Conservation (phyloP, 108 stramenopile genomes). For the Pseudonitzschia delicatissima region DNA sequence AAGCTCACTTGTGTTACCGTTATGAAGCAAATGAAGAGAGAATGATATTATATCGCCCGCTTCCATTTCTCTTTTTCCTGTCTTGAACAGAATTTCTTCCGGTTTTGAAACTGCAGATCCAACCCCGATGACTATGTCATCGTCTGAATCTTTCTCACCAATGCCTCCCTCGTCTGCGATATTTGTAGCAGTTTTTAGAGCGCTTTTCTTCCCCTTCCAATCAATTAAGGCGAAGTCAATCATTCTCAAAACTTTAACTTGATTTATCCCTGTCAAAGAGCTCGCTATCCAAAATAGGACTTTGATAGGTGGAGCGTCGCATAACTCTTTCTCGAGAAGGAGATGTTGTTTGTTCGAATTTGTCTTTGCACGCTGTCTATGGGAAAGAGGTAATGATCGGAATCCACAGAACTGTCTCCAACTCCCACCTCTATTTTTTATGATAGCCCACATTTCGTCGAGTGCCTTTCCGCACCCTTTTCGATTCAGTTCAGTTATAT, state of each 20-base stretch:
- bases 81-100: conserved; percentile 37
- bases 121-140: not conserved
- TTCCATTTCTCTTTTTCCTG: conserved; percentile 18
- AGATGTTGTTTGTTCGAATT: not conserved
- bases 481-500: conserved; percentile 18
- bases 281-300: conserved; percentile 54
- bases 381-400: conserved; percentile 33
- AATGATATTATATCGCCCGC: conserved; percentile 51
- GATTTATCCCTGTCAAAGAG: conserved; percentile 47
- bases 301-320: conserved; percentile 2
- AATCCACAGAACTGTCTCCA: conserved; percentile 78
- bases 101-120: conserved; percentile 20
- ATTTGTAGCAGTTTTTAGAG: not conserved
- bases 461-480: conserved; percentile 41
- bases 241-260: conserved; percentile 56
- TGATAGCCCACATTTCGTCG: conserved; percentile 52
- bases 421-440: conserved; percentile 45
- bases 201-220: conserved; percentile 4
- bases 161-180: not conserved
- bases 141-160: conserved; percentile 5
- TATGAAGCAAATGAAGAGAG: conserved; percentile 45
- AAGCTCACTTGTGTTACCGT: conserved; percentile 50
- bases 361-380: conserved; percentile 4
- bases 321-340: not conserved
- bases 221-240: conserved; percentile 50